Percentiles rank a stretch among this genome's conserved stretches.
These are phyloP conservation scores for Sideroxylon spinosum DNA, from an alignment of 179 eudicot genomes.

Conservation along the genomic window DNA sequence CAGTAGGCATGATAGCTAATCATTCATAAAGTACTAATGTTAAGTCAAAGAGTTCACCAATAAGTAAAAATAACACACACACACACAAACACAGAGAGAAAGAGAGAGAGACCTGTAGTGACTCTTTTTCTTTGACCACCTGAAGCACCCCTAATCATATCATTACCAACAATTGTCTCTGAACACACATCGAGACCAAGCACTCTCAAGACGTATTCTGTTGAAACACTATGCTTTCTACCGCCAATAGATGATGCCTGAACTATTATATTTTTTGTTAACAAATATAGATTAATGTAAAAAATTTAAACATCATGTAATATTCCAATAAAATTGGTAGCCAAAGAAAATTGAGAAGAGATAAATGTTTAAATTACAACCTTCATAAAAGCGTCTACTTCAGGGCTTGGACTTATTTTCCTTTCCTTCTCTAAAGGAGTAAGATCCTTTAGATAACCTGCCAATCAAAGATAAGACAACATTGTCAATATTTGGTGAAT, in stretches of 20 bases:
- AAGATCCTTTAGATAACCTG: constrained; percentile 45
- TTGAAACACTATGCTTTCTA: constrained; percentile 58
- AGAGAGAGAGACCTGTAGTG: constrained; percentile 51
- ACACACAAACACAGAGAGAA: too few species aligned
- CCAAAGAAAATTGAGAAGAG: background rate
- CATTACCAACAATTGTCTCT: constrained; percentile 62
- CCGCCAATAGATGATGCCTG: constrained; percentile 79
- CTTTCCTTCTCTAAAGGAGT: constrained; percentile 43
- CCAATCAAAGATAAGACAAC: constrained; percentile 3
- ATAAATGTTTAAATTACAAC: constrained; percentile 21
- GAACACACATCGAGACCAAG: constrained; percentile 64
- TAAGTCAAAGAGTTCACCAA: background rate
- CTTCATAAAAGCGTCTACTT: constrained; percentile 76
- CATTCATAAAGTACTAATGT: background rate
- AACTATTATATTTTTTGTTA: background rate
- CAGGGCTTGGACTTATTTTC: constrained; percentile 49
- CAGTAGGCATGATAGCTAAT: background rate
- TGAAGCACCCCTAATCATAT: constrained; percentile 64
- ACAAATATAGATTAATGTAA: background rate
- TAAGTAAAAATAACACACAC: background rate
- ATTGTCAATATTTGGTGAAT: background rate
- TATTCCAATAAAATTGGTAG: background rate
- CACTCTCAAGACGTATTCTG: constrained; percentile 57
- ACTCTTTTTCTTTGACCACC: constrained; percentile 74
- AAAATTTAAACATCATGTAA: background rate